Evolutionary conservation across 1,139 yeast species (phyloP).

Genomic region (Scheffersomyces lignicola): DNA sequence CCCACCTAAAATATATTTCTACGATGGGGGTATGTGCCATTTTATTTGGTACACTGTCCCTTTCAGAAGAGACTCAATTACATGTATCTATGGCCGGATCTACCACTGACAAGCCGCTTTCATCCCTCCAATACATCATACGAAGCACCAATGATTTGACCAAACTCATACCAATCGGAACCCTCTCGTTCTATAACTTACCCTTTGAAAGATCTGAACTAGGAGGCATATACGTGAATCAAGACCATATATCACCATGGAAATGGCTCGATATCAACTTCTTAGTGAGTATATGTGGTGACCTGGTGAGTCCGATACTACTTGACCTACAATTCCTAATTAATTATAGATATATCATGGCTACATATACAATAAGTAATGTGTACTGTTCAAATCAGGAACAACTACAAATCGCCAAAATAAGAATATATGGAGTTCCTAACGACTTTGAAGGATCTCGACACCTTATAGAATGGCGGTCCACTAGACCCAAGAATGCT

Average conservation of each 20-base stretch:
- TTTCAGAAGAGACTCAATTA: no score
- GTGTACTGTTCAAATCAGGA: constrained; percentile 3
- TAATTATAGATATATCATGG: constrained; percentile 36
- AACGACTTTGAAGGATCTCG: constrained; percentile 41
- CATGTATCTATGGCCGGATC: background rate
- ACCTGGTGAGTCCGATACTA: constrained; percentile 20
- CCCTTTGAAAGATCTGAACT: constrained; percentile 31
- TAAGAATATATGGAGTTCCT: constrained; percentile 54
- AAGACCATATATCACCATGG: constrained; percentile 31
- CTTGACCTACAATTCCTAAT: constrained; percentile 41
- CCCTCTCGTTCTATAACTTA: constrained; percentile 38
- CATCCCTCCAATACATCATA: constrained; percentile 13
- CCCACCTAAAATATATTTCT: no score
- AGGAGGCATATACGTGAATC: constrained; percentile 21
- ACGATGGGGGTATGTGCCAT: no score
- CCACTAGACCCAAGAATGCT: constrained; percentile 14
- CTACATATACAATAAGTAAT: constrained; percentile 40
- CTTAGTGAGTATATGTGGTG: constrained; percentile 15
- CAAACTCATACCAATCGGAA: constrained; percentile 48
- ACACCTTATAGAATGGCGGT: constrained; percentile 33
- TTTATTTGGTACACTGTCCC: no score
- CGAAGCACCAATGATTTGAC: constrained; percentile 41
- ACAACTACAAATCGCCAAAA: constrained; percentile 20
- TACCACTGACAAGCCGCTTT: background rate
- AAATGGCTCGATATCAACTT: constrained; percentile 49